Percentiles rank a stretch among this genome's conserved stretches.
Evolutionary conservation across 1,139 yeast species (phyloP).

Genomic region (Suhomyces guaymorum): DNA sequence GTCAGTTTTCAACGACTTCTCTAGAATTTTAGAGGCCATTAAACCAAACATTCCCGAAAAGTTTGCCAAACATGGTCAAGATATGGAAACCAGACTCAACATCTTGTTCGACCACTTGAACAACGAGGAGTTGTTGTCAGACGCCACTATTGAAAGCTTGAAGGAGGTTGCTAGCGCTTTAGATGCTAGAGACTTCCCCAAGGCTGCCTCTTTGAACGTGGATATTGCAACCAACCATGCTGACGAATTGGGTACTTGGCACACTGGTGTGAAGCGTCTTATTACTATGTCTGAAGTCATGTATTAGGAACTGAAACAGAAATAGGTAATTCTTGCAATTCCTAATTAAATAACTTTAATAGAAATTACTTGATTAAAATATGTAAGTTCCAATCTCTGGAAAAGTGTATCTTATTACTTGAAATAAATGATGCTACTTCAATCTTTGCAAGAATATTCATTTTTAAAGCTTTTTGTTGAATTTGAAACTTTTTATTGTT

Average conservation of each 20-base stretch:
- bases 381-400: not conserved
- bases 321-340: too few species aligned
- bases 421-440: too few species aligned
- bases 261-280: constrained; percentile 86
- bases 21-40: constrained; percentile 56
- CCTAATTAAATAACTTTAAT: not conserved
- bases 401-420: too few species aligned
- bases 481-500: too few species aligned
- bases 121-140: constrained; percentile 65
- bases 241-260: constrained; percentile 88
- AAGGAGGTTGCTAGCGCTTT: constrained; percentile 53
- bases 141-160: constrained; percentile 57
- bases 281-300: constrained; percentile 71
- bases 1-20: constrained; percentile 61
- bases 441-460: too few species aligned
- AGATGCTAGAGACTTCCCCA: constrained; percentile 52
- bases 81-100: constrained; percentile 79
- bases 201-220: constrained; percentile 58
- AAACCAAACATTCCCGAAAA: constrained; percentile 77
- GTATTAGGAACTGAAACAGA: constrained; percentile 17
- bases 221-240: constrained; percentile 67
- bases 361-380: not conserved
- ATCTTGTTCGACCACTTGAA: constrained; percentile 80
- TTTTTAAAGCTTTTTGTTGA: too few species aligned
- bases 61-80: constrained; percentile 71